Evolutionary conservation across 257 asterid genomes (phyloP).

Genomic region (Cinchona pubescens): DNA sequence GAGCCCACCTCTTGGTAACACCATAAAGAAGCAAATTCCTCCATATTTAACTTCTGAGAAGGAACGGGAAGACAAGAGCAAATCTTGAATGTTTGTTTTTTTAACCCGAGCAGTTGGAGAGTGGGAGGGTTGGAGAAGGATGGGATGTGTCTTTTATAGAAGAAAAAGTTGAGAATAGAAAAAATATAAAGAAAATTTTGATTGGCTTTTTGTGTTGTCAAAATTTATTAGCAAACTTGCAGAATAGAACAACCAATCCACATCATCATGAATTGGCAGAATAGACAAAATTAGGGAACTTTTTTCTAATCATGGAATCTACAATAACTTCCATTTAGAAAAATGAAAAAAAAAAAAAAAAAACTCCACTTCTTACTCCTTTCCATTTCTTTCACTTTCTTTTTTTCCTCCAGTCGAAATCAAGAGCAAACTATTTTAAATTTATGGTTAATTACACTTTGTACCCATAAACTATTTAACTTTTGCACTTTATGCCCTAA

Average conservation of each 20-base stretch:
- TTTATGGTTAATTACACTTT: no score
- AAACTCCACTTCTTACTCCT: slow-evolving; percentile 9
- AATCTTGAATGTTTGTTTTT: slow-evolving; percentile 13
- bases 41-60: slow-evolving; percentile 33
- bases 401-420: no score
- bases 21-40: slow-evolving; percentile 62
- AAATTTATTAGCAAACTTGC: slow-evolving; percentile 13
- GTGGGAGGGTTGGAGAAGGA: slow-evolving; percentile 30
- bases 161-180: slow-evolving; percentile 22
- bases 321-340: slow-evolving; percentile 28
- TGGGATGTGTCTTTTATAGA: slow-evolving; percentile 44
- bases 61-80: slow-evolving; percentile 16
- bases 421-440: no score
- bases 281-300: not conserved
- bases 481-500: no score
- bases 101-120: slow-evolving; percentile 13
- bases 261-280: slow-evolving; percentile 20
- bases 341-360: slow-evolving; percentile 22
- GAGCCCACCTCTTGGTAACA: slow-evolving; percentile 57
- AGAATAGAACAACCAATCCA: slow-evolving; percentile 29
- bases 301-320: slow-evolving; percentile 39
- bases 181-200: slow-evolving; percentile 21
- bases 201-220: not conserved
- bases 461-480: no score
- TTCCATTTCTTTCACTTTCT: not conserved